Percentiles rank a stretch among this genome's conserved stretches.
phyloP scores from a whole-genome alignment of 306 rosid genomes.

The Datisca glomerata region DNA sequence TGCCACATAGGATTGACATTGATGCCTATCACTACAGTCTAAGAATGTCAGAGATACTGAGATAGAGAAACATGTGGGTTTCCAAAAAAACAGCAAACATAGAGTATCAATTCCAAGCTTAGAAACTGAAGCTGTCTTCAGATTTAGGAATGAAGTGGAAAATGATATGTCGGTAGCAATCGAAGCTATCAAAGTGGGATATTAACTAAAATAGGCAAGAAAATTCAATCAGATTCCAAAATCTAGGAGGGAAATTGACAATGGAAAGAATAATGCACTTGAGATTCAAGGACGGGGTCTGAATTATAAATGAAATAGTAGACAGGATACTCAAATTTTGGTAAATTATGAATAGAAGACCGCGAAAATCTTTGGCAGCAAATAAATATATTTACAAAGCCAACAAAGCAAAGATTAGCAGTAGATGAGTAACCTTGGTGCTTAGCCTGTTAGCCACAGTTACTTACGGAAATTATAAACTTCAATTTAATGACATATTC shows the following conservation, averaged over 20 bases:
- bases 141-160: background rate
- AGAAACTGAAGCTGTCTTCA: background rate
- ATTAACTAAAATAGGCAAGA: no score
- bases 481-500: no score
- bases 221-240: no score
- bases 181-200: background rate
- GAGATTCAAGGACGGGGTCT: background rate
- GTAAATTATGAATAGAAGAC: background rate
- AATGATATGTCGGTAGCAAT: background rate
- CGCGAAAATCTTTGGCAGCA: no score
- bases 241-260: no score
- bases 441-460: no score
- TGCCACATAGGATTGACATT: constrained; percentile 70
- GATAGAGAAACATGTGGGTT: background rate
- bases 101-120: background rate
- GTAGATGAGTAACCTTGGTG: no score
- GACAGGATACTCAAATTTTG: background rate
- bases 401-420: no score
- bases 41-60: no score
- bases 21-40: constrained; percentile 7
- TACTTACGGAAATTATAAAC: no score
- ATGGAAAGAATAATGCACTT: background rate
- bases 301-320: background rate
- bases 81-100: background rate
- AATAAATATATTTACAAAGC: no score